These are phyloP conservation scores for Calonectria honghensis DNA, from an alignment of 2,329 filamentous ascomycete species.

Conservation along the genomic window DNA sequence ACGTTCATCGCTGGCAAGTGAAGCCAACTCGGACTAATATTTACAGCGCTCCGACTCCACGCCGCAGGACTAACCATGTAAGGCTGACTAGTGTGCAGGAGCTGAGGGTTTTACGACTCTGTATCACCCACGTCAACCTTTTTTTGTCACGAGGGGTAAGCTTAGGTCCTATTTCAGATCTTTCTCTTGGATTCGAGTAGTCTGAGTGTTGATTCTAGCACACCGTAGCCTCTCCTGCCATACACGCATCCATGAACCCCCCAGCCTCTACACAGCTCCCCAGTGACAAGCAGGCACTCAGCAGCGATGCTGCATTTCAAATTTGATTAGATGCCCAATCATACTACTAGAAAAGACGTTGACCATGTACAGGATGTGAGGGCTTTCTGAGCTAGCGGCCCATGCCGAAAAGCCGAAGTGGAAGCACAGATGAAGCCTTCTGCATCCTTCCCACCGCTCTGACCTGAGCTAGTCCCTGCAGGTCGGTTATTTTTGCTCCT, in stretches of 20 bases:
- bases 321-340: too few relatives aligned
- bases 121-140: neutral
- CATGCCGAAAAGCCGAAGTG: neutral
- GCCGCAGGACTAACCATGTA: neutral
- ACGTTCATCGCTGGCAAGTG: neutral
- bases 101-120: neutral
- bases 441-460: neutral
- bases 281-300: too few relatives aligned
- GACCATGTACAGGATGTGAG: neutral
- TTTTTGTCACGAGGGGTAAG: neutral
- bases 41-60: neutral
- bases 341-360: neutral
- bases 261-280: too few relatives aligned
- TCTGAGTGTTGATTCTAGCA: neutral
- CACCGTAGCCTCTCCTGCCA: too few relatives aligned
- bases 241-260: too few relatives aligned
- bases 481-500: neutral
- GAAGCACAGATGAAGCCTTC: neutral
- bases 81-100: neutral
- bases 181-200: neutral
- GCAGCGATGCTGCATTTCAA: too few relatives aligned
- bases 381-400: neutral
- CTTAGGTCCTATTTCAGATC: neutral
- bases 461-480: conserved; percentile 12
- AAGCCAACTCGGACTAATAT: neutral